These are phyloP conservation scores for Nymphaea colorata DNA, from an alignment of 164 flowering plant species.

Conservation along the genomic window DNA sequence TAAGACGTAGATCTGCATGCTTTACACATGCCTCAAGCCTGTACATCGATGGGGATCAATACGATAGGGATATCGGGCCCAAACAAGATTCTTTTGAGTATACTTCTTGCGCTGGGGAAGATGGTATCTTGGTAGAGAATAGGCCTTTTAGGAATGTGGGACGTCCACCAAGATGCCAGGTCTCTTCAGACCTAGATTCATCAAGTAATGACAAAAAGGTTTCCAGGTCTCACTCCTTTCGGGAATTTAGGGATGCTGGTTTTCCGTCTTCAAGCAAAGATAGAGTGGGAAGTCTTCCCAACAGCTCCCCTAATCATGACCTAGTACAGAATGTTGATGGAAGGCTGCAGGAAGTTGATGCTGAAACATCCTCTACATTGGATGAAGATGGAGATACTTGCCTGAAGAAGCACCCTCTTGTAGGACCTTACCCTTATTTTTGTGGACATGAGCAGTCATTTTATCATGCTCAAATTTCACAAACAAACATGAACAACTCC, in stretches of 20 bases:
- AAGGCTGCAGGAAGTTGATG: not conserved
- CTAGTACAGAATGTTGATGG: too few relatives aligned
- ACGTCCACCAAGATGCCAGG: not conserved
- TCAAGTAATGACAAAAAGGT: not conserved
- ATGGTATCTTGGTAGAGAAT: conserved; percentile 9
- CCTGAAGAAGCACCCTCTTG: not conserved
- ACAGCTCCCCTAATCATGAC: too few relatives aligned
- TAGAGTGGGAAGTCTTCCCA: not conserved
- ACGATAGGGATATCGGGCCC: conserved; percentile 24
- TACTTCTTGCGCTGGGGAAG: conserved; percentile 17
- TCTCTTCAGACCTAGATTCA: not conserved
- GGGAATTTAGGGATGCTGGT: not conserved
- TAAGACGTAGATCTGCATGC: conserved; percentile 13
- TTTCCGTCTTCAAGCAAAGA: not conserved
- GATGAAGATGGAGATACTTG: not conserved
- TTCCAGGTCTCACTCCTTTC: not conserved
- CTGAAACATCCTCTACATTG: not conserved
- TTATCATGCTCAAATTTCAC: not conserved
- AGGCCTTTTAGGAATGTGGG: not conserved
- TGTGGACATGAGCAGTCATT: not conserved
- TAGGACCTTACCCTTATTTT: not conserved
- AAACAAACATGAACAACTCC: not conserved
- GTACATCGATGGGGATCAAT: conserved; percentile 86
- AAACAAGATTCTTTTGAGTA: conserved; percentile 22
- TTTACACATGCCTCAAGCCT: conserved; percentile 49